These are phyloP conservation scores for Blastomyces silverae DNA, from an alignment of 2,329 filamentous ascomycete species.

Conservation along the genomic window DNA sequence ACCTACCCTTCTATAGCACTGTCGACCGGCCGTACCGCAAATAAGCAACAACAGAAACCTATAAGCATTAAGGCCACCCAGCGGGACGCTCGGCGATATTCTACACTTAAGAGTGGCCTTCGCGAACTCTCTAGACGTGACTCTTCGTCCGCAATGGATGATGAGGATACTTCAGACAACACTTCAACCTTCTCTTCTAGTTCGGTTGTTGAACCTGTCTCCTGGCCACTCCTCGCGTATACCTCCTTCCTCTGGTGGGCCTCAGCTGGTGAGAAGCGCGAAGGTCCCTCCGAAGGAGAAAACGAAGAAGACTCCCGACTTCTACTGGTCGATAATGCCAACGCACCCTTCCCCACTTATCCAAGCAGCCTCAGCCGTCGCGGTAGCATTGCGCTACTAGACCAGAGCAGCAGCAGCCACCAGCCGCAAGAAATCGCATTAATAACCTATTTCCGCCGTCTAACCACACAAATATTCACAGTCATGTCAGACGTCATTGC, in stretches of 20 bases:
- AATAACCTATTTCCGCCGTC: slow-evolving; percentile 46
- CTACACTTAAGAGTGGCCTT: slow-evolving; percentile 59
- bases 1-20: slow-evolving; percentile 65
- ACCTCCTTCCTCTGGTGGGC: slow-evolving; percentile 62
- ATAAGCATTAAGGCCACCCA: slow-evolving; percentile 70
- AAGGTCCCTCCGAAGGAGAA: slow-evolving; percentile 49
- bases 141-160: slow-evolving; percentile 22
- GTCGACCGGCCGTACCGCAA: slow-evolving; percentile 48
- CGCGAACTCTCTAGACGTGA: slow-evolving; percentile 28
- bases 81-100: slow-evolving; percentile 76
- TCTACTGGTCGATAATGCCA: slow-evolving; percentile 33
- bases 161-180: slow-evolving; percentile 35
- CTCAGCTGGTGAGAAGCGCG: slow-evolving; percentile 55
- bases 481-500: slow-evolving; percentile 40
- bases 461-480: slow-evolving; percentile 43
- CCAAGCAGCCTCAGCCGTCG: slow-evolving; percentile 25
- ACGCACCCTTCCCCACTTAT: slow-evolving; percentile 26
- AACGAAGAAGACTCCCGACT: slow-evolving; percentile 44
- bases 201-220: slow-evolving; percentile 49
- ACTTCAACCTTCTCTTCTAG: slow-evolving; percentile 40
- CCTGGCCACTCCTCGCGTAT: slow-evolving; percentile 56
- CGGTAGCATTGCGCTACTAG: slow-evolving; percentile 27
- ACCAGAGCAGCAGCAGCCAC: slow-evolving; percentile 22
- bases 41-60: slow-evolving; percentile 25
- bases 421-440: slow-evolving; percentile 43